Evolutionary conservation across 306 rosid species (phyloP).

Genomic region (Leucaena leucocephala): DNA sequence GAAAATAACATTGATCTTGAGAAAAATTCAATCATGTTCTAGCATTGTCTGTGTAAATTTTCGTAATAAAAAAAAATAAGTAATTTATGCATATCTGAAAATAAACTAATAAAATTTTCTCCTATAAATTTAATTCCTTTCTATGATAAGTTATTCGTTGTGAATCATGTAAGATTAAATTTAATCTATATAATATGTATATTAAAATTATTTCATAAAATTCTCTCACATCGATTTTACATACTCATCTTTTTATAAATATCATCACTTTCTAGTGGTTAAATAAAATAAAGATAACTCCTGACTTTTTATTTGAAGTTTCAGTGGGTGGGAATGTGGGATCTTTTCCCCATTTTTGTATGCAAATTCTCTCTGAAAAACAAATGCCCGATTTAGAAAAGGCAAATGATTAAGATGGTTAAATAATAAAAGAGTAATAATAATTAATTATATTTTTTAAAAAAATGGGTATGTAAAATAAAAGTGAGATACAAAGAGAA

Average conservation of each 20-base stretch:
- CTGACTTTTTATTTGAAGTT: neutral
- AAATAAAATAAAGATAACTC: neutral
- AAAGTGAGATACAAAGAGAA: neutral
- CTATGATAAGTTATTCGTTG: neutral
- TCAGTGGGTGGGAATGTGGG: too few species aligned
- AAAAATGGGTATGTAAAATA: neutral
- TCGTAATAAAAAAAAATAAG: too few species aligned
- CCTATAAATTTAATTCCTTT: too few species aligned
- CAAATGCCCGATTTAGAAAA: neutral
- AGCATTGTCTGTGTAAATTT: too few species aligned
- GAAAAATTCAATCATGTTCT: too few species aligned
- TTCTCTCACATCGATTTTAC: neutral
- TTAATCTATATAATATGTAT: neutral
- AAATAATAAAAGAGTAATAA: neutral
- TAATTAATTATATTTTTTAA: neutral
- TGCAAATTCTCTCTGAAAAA: neutral
- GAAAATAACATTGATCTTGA: too few species aligned
- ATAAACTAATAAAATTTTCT: too few species aligned
- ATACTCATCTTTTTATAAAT: neutral
- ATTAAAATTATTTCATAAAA: neutral
- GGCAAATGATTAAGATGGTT: neutral
- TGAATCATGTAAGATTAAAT: neutral
- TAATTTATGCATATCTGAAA: too few species aligned
- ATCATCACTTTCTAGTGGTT: slow-evolving; percentile 6
- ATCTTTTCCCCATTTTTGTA: neutral